Conservation (phyloP, 2,329 filamentous ascomycete genomes). For the Aspergillus chevalieri region DNA sequence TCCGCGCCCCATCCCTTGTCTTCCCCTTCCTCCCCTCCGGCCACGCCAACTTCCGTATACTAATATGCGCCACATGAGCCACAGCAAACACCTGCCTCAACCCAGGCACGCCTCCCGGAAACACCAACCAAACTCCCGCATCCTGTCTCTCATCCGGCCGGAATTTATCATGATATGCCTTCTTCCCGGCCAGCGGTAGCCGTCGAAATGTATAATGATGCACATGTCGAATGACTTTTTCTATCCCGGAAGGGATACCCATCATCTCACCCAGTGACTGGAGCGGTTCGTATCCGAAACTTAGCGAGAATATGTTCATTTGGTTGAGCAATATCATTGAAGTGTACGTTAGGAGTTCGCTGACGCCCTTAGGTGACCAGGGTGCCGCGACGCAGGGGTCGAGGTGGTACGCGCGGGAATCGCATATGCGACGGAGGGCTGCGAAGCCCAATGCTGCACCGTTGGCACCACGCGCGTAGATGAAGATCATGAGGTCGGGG, state of each 20-base stretch:
- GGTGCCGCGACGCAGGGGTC: conserved; percentile 35
- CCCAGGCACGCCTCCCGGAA: conserved; percentile 27
- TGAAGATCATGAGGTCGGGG: conserved; percentile 35
- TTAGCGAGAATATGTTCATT: conserved; percentile 29
- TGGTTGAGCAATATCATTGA: conserved; percentile 34
- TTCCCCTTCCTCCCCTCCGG: not conserved
- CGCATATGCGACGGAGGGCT: conserved; percentile 32
- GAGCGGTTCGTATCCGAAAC: conserved; percentile 36
- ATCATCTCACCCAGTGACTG: conserved; percentile 25
- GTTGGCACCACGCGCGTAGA: conserved; percentile 29
- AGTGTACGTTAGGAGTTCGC: conserved; percentile 32
- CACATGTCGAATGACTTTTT: conserved; percentile 22
- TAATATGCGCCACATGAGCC: conserved; percentile 36
- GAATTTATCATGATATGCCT: conserved; percentile 37
- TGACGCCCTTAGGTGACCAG: conserved; percentile 31
- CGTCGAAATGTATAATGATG: conserved; percentile 28
- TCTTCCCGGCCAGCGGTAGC: conserved; percentile 34
- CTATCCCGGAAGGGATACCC: conserved; percentile 24
- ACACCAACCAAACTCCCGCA: conserved; percentile 30
- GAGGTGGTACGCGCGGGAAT: conserved; percentile 35
- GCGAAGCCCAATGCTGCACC: conserved; percentile 33
- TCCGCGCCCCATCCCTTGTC: not conserved
- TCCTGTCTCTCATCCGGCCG: conserved; percentile 27
- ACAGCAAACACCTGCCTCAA: conserved; percentile 28
- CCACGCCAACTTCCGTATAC: conserved; percentile 21